Base-by-base conservation (phyloP, 208 protist genomes). In the Trypanosoma avium region DNA sequence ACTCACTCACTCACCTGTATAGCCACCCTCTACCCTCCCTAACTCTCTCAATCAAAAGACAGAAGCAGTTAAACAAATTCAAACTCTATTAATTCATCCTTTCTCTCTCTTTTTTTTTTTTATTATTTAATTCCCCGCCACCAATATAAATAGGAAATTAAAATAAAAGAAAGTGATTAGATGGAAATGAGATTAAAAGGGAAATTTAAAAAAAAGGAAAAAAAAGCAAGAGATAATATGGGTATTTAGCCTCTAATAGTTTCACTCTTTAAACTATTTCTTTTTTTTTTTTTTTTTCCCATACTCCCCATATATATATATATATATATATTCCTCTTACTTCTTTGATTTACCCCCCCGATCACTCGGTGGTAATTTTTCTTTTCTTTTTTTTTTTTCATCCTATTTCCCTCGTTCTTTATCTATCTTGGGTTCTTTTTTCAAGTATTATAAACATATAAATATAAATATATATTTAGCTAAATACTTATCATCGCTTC, bases 371-470 rank as follows among this genome's bases (percentile, higher is more conserved):
- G 7, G 12, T 32, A 33, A 30, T 49, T 55, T 55, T 55, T 55
- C 27, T 55, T 30, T 30, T 30, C 49, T 55, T 55, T 55, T 17
- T 19, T 55, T 55, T 65, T 22, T 54, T 70, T 30, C 19, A 48
- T 27, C 42, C 24, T 9, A 52, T 65, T 27, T 32, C 30, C 19
- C 35, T 55, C 27, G 66, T 21, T 38, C 29, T 65, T 45, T 19
- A 24, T 49, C 21, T 15, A 24, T 27, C 13, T 24, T n/a, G n/a
- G n/a, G n/a, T n/a, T n/a, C n/a, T n/a, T n/a, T n/a, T n/a, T n/a
- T n/a, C n/a, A n/a, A n/a, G n/a, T n/a, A n/a, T n/a, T 24, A 57
- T 35, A 57, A 6, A 57, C n/a, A 57, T n/a, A 57, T 38, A 57
- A 19, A 57, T 38, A 57, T 38, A 35, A 42, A 42, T 57, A 52